Percentiles rank a stretch among this genome's conserved stretches.
Conservation (phyloP, 305 asterid species). For the Fraxinus dipetala region DNA sequence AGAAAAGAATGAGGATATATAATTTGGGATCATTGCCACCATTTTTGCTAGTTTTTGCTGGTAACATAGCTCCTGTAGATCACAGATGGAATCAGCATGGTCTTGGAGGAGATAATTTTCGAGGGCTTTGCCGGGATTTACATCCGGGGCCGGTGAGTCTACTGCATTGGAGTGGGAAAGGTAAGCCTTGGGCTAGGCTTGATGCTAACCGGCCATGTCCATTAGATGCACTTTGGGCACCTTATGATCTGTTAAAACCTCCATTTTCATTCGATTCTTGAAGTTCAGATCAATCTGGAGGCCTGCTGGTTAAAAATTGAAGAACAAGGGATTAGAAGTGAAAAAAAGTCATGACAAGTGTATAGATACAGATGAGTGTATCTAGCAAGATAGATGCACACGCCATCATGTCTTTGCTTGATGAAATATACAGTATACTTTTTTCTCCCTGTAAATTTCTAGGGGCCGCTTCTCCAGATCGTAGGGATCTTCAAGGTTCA, state of each 20-base stretch:
- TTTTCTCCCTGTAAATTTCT: slow-evolving; percentile 25
- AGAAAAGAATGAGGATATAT: slow-evolving; percentile 76
- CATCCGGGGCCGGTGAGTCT: slow-evolving; percentile 89
- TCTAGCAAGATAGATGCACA: slow-evolving; percentile 1
- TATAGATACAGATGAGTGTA: slow-evolving; percentile 3
- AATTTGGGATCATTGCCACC: slow-evolving; percentile 84
- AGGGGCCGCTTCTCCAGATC: slow-evolving; percentile 15
- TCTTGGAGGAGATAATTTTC: slow-evolving; percentile 78
- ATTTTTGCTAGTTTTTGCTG: slow-evolving; percentile 80
- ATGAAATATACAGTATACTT: not conserved
- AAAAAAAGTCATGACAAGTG: slow-evolving; percentile 2
- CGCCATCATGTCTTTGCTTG: not conserved
- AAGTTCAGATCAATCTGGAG: not conserved
- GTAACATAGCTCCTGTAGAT: slow-evolving; percentile 72
- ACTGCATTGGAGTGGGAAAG: slow-evolving; percentile 94
- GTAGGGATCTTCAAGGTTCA: slow-evolving; percentile 3
- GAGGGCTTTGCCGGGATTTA: slow-evolving; percentile 83
- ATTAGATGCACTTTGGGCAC: slow-evolving; percentile 92
- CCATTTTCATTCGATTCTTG: slow-evolving; percentile 67
- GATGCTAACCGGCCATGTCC: slow-evolving; percentile 85
- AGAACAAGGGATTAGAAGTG: not conserved
- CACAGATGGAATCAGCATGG: slow-evolving; percentile 93
- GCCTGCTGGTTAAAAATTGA: not conserved
- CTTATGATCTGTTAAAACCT: slow-evolving; percentile 75
- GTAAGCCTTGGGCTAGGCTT: slow-evolving; percentile 90